A percentile compares a stretch with the other conserved stretches of the same genome.
Evolutionary conservation across 768 basidiomycete species (phyloP).

Genomic region (Trichaptum fuscoviolaceum): DNA sequence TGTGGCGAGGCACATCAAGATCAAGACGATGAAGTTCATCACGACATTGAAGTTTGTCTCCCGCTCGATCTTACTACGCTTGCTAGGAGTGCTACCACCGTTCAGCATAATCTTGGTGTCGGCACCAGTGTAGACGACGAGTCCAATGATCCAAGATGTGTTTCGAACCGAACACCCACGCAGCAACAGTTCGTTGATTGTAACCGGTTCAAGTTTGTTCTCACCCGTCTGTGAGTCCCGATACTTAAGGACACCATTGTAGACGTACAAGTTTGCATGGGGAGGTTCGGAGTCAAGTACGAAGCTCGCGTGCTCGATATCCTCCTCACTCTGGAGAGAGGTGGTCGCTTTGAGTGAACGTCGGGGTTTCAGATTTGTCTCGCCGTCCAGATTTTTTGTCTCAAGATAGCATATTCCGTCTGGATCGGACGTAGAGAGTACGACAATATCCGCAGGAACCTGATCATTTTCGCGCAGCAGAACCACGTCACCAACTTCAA

Average conservation of each 20-base stretch:
- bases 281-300: constrained; percentile 90
- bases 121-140: constrained; percentile 91
- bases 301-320: constrained; percentile 83
- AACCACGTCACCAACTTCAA: constrained; percentile 96
- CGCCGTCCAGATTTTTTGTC: constrained; percentile 97
- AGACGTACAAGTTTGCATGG: constrained; percentile 88
- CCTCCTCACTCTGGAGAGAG: constrained; percentile 77
- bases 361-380: constrained; percentile 92
- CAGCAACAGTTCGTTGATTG: constrained; percentile 89
- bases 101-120: constrained; percentile 94
- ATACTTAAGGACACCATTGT: constrained; percentile 82
- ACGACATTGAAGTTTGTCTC: constrained; percentile 98
- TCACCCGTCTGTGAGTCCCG: constrained; percentile 45
- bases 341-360: constrained; percentile 72
- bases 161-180: constrained; percentile 89
- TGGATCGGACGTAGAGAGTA: constrained; percentile 86
- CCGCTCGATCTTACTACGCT: constrained; percentile 94
- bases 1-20: constrained; percentile 69
- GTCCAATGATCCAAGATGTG: constrained; percentile 86
- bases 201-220: constrained; percentile 60
- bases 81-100: constrained; percentile 91
- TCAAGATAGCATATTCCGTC: constrained; percentile 94
- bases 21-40: constrained; percentile 82
- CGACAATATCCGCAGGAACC: constrained; percentile 92
- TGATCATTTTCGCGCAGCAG: constrained; percentile 90